Conservation (phyloP, 768 basidiomycete species). For the Tulasnella sp. region DNA sequence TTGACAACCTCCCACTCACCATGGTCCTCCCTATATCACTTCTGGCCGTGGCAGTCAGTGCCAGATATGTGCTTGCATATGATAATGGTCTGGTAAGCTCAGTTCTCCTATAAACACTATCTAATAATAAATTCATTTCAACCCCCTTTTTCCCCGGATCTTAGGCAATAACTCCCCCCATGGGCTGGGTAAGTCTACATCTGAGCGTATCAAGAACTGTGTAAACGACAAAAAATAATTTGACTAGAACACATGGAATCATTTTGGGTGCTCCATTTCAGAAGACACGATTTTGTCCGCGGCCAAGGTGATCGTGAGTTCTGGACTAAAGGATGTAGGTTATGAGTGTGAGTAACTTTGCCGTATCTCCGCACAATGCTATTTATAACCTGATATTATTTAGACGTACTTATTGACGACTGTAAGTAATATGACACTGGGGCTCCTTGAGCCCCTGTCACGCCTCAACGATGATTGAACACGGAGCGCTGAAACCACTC, state of each 20-base stretch:
- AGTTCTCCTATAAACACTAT: background rate
- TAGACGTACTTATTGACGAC: constrained; percentile 31
- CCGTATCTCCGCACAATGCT: background rate
- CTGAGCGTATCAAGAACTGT: too few relatives aligned
- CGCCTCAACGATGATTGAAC: too few relatives aligned
- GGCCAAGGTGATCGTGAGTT: constrained; percentile 26
- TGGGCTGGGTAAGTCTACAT: constrained; percentile 12
- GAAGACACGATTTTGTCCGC: constrained; percentile 28
- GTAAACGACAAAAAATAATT: background rate
- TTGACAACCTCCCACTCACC: too few relatives aligned
- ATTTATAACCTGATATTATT: background rate
- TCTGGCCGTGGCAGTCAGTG: too few relatives aligned
- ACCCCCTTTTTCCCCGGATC: background rate
- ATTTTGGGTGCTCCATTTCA: constrained; percentile 29
- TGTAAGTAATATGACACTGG: constrained; percentile 25
- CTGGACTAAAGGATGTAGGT: constrained; percentile 26
- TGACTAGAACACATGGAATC: constrained; percentile 28
- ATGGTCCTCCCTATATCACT: too few relatives aligned
- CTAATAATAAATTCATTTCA: background rate
- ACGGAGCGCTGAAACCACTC: too few relatives aligned
- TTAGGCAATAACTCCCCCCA: constrained; percentile 11
- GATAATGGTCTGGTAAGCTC: constrained; percentile 15
- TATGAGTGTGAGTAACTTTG: constrained; percentile 27
- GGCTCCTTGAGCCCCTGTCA: constrained; percentile 23
- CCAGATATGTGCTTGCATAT: background rate